These are phyloP conservation scores for Daldinia grandis DNA, from an alignment of 495 filamentous ascomycete species.

Conservation along the genomic window DNA sequence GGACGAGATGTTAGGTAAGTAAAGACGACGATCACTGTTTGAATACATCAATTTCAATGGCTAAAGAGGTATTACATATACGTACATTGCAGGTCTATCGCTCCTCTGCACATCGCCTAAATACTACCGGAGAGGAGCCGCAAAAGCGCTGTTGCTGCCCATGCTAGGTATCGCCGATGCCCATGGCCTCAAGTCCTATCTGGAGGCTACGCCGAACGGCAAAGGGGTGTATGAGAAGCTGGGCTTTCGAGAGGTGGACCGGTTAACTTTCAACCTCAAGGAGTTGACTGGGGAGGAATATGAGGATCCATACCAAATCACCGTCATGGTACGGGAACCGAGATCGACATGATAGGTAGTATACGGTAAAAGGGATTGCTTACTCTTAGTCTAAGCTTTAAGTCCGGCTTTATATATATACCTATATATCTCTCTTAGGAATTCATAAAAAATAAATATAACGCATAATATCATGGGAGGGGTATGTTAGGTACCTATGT, in stretches of 20 bases:
- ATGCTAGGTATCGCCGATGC: conserved; percentile 45
- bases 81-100: conserved; percentile 37
- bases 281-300: conserved; percentile 25
- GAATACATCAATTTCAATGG: not conserved
- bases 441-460: not conserved
- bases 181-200: conserved; percentile 39
- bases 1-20: conserved; percentile 42
- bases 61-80: conserved; percentile 3
- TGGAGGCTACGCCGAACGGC: conserved; percentile 48
- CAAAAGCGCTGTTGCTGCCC: conserved; percentile 40
- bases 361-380: not conserved
- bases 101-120: conserved; percentile 50
- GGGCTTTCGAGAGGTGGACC: conserved; percentile 50
- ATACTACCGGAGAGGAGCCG: conserved; percentile 48
- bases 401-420: not conserved
- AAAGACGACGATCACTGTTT: not conserved
- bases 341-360: conserved; percentile 15
- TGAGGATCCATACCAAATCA: conserved; percentile 23
- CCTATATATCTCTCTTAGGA: too few species aligned
- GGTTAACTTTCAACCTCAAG: conserved; percentile 42
- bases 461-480: not conserved
- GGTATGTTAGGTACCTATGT: too few species aligned
- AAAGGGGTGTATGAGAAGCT: conserved; percentile 47
- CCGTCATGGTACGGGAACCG: conserved; percentile 45
- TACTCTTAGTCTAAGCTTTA: not conserved